A percentile compares a stretch with the other conserved stretches of the same genome.
phyloP scores from a whole-genome alignment of 176 grass and related monocot species.

The Poa annua region DNA sequence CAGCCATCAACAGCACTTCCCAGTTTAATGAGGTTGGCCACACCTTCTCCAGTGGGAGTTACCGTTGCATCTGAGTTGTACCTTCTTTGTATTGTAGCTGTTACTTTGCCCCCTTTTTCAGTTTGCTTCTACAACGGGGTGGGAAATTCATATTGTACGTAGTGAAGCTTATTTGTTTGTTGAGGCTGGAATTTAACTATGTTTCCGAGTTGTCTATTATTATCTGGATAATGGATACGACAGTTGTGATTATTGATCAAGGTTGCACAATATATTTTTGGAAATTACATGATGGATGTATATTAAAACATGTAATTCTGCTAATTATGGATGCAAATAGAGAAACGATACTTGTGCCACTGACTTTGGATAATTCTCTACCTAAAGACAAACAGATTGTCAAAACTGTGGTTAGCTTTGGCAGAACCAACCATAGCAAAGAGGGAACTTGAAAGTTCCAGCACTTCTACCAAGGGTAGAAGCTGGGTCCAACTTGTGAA shows the following conservation, averaged over 20 bases:
- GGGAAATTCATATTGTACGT: slow-evolving; percentile 51
- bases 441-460: not conserved
- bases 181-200: slow-evolving; percentile 46
- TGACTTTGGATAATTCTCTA: not conserved
- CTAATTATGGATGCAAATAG: slow-evolving; percentile 3
- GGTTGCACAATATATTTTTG: not conserved
- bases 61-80: slow-evolving; percentile 75
- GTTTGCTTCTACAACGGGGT: slow-evolving; percentile 50
- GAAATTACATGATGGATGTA: not conserved
- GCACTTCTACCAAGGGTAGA: slow-evolving; percentile 1
- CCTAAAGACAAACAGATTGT: not conserved
- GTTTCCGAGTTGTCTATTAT: slow-evolving; percentile 33
- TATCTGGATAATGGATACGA: slow-evolving; percentile 18
- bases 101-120: slow-evolving; percentile 20
- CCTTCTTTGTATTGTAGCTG: slow-evolving; percentile 42
- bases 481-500: not conserved
- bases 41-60: slow-evolving; percentile 83
- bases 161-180: slow-evolving; percentile 37
- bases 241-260: slow-evolving; percentile 34
- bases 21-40: slow-evolving; percentile 86
- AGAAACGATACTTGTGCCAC: slow-evolving; percentile 3
- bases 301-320: not conserved
- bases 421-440: not conserved
- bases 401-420: not conserved
- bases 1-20: slow-evolving; percentile 66